A percentile compares a stretch with the other conserved stretches of the same genome.
These are phyloP conservation scores for Solanum bulbocastanum DNA, from an alignment of 257 asterid genomes.

Conservation along the genomic window DNA sequence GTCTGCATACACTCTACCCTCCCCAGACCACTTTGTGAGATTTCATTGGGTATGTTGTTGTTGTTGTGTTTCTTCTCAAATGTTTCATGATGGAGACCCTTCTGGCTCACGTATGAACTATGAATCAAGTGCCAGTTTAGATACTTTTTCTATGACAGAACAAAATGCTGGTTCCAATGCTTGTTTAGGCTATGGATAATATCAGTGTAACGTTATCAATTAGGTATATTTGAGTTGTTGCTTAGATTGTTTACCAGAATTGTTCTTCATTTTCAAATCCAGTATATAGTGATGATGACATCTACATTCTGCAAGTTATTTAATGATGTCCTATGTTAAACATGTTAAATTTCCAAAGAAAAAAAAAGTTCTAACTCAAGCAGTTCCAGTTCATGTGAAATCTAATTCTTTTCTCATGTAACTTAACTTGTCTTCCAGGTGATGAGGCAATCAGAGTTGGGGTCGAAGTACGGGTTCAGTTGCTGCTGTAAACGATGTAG, in stretches of 20 bases:
- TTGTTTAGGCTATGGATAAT: neutral
- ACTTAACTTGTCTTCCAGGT: slow-evolving; percentile 26
- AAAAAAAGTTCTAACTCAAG: neutral
- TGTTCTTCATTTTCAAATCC: neutral
- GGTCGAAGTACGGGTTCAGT: slow-evolving; percentile 46
- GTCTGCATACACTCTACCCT: no score
- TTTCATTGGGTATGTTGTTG: no score
- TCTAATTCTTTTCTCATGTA: neutral
- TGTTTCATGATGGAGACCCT: neutral
- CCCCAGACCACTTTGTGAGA: no score
- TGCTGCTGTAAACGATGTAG: slow-evolving; percentile 58
- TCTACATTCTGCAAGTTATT: neutral
- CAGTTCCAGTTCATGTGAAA: neutral
- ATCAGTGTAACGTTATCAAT: neutral
- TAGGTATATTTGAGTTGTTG: neutral
- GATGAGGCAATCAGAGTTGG: slow-evolving; percentile 45
- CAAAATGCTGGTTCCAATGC: neutral
- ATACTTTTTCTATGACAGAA: neutral
- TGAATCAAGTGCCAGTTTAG: neutral
- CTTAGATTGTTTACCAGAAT: neutral
- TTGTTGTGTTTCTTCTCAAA: neutral
- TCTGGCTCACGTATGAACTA: neutral
- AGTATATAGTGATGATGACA: neutral
- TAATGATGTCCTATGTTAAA: neutral
- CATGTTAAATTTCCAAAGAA: neutral